These are phyloP conservation scores for Castanopsis chinensis DNA, from an alignment of 306 rosid genomes.

Conservation along the genomic window DNA sequence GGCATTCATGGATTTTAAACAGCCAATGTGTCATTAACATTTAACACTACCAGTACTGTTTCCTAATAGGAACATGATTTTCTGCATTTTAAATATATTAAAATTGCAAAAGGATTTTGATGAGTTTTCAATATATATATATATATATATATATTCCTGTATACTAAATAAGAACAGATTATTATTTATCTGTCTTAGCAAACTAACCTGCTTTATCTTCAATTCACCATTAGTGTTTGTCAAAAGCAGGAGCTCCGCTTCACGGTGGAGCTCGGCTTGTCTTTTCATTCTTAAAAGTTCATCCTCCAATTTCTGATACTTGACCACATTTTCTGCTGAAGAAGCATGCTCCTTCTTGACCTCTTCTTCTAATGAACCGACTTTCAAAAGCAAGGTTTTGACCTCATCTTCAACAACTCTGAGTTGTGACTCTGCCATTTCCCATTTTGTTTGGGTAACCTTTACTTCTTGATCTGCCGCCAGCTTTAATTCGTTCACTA, in stretches of 20 bases:
- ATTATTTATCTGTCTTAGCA: neutral
- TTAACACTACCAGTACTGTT: neutral
- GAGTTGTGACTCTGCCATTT: conserved; percentile 46
- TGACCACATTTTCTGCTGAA: conserved; percentile 43
- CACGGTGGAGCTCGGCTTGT: conserved; percentile 46
- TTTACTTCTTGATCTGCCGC: conserved; percentile 52
- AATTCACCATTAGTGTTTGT: conserved; percentile 30
- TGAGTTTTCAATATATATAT: neutral
- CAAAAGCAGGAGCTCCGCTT: conserved; percentile 28
- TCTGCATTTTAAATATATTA: neutral
- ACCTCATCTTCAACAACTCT: conserved; percentile 41
- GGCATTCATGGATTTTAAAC: neutral
- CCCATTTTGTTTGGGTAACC: conserved; percentile 42
- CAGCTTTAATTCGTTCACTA: conserved; percentile 42
- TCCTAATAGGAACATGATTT: neutral
- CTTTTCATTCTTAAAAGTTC: conserved; percentile 52
- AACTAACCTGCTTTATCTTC: conserved; percentile 70
- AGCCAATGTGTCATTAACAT: too few relatives aligned
- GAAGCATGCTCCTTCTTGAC: conserved; percentile 52
- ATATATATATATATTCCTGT: neutral
- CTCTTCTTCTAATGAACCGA: conserved; percentile 52
- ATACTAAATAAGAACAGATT: neutral
- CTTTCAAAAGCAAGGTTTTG: conserved; percentile 37
- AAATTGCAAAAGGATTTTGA: neutral
- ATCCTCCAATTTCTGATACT: conserved; percentile 49